Conservation (phyloP, 1,139 yeast genomes). For the Taiozyma sp. region DNA sequence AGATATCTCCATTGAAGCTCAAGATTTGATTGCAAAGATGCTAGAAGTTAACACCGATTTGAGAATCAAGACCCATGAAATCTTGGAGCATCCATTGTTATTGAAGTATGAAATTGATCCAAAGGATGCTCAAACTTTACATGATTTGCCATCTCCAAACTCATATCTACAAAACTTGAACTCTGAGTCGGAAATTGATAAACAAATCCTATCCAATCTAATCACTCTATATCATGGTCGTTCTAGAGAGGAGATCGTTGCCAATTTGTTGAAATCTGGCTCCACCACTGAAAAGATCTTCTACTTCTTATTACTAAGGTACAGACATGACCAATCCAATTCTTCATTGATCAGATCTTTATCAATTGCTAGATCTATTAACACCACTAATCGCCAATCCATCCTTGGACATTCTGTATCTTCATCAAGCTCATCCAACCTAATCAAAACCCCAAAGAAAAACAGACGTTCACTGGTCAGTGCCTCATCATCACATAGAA, state of each 20-base stretch:
- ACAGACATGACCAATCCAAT: constrained; percentile 32
- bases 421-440: constrained; percentile 1
- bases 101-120: constrained; percentile 44
- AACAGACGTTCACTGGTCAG: constrained; percentile 47
- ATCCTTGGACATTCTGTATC: background rate
- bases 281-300: constrained; percentile 71
- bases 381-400: constrained; percentile 8
- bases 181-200: constrained; percentile 46
- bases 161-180: constrained; percentile 50
- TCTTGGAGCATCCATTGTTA: constrained; percentile 72
- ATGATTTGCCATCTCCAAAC: constrained; percentile 58
- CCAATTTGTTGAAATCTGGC: constrained; percentile 48
- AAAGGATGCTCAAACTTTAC: constrained; percentile 35
- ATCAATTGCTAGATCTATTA: constrained; percentile 25
- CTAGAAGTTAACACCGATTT: constrained; percentile 72
- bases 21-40: constrained; percentile 64
- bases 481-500: constrained; percentile 48
- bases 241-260: constrained; percentile 48
- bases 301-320: constrained; percentile 51
- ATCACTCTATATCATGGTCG: constrained; percentile 74
- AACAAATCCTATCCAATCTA: constrained; percentile 59
- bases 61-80: constrained; percentile 72
- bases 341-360: constrained; percentile 23
- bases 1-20: constrained; percentile 58
- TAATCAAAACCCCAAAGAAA: constrained; percentile 31